Percentiles rank a stretch among this genome's conserved stretches.
phyloP scores from a whole-genome alignment of 768 basidiomycete species.

The Dictyophora rubrovolvata region DNA sequence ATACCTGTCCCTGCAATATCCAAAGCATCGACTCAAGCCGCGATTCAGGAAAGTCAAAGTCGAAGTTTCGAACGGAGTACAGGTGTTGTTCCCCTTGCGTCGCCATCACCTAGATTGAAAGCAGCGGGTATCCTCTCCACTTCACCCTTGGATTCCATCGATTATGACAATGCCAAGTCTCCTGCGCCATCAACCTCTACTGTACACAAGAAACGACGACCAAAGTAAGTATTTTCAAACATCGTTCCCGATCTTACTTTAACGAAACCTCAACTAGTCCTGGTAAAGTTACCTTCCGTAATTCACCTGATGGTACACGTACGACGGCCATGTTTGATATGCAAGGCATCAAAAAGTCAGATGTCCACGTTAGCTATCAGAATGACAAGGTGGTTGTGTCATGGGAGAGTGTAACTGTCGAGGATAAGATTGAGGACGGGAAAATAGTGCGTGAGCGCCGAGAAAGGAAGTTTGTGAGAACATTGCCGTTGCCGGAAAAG shows the following conservation, averaged over 20 bases:
- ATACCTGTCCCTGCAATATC: neutral
- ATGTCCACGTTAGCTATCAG: conserved; percentile 68
- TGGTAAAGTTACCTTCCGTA: conserved; percentile 49
- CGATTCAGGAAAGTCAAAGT: neutral
- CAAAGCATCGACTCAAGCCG: neutral
- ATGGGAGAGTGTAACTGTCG: conserved; percentile 51
- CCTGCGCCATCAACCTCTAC: conserved; percentile 18
- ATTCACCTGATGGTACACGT: conserved; percentile 57
- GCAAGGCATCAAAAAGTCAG: conserved; percentile 57
- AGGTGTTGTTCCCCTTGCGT: neutral
- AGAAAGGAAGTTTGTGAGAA: conserved; percentile 54
- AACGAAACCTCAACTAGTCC: conserved; percentile 10
- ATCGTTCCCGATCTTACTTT: neutral
- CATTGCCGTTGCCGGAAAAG: conserved; percentile 63
- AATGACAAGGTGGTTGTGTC: conserved; percentile 50
- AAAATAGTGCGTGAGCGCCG: conserved; percentile 52
- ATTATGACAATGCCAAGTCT: conserved; percentile 17
- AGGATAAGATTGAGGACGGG: conserved; percentile 53
- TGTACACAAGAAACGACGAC: conserved; percentile 48
- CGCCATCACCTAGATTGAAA: neutral
- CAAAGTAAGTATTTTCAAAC: conserved; percentile 38
- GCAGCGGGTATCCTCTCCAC: neutral
- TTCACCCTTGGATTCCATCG: conserved; percentile 1
- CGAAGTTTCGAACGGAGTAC: neutral
- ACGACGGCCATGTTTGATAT: conserved; percentile 63